phyloP scores from a whole-genome alignment of 208 protist species.

The Wallacemonas sp. region DNA sequence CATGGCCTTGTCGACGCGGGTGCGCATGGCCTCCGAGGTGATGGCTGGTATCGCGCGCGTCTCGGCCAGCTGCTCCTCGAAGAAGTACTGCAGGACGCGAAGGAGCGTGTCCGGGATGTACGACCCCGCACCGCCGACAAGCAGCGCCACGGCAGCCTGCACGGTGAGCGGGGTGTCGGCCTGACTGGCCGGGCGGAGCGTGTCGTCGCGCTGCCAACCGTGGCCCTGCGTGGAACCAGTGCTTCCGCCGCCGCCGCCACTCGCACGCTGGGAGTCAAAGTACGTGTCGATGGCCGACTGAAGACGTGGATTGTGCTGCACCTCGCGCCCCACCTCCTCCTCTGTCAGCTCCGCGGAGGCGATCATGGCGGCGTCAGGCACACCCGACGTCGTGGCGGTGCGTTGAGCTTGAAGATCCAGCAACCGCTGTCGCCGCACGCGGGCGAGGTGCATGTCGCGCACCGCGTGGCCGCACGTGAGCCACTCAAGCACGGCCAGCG shows the following conservation, averaged over 20 bases:
- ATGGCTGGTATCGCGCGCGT: slow-evolving; percentile 51
- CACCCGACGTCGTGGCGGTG: not conserved
- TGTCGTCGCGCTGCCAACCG: slow-evolving; percentile 3
- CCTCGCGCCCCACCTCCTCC: not conserved
- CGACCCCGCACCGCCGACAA: slow-evolving; percentile 13
- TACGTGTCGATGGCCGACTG: slow-evolving; percentile 6
- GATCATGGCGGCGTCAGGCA: not conserved
- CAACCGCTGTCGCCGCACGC: not conserved
- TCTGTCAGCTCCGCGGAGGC: not conserved
- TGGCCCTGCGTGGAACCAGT: not conserved
- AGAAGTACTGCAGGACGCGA: slow-evolving; percentile 45
- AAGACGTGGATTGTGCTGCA: not conserved
- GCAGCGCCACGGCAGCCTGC: not conserved
- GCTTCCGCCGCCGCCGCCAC: not conserved
- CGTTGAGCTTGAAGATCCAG: not conserved
- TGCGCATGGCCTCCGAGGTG: slow-evolving; percentile 55
- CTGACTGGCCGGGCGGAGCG: not conserved
- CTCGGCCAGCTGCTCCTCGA: slow-evolving; percentile 58
- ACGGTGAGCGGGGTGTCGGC: not conserved
- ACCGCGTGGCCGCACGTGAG: slow-evolving; percentile 43
- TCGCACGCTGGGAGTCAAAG: slow-evolving; percentile 8
- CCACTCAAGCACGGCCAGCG: slow-evolving; percentile 73
- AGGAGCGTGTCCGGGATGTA: slow-evolving; percentile 49
- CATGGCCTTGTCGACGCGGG: slow-evolving; percentile 67
- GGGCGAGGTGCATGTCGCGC: slow-evolving; percentile 21